Evolutionary conservation across 1,284 basidiomycete genomes (phyloP), one percentile per base, ranked within the genome.

Genomic region (Salmacisia buchloeana): DNA sequence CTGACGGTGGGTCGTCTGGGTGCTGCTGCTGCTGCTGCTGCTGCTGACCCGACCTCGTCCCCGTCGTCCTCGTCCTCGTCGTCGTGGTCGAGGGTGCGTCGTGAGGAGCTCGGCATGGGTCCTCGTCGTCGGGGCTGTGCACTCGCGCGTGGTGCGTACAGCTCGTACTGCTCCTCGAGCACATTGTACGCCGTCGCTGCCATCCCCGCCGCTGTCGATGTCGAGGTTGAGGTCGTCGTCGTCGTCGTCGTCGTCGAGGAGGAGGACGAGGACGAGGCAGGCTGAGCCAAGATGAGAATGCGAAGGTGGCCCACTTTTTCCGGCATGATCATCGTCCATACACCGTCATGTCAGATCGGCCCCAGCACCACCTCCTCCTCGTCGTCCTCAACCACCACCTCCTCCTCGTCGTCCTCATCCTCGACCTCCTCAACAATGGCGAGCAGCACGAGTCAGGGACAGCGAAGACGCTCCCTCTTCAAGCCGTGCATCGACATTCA

Each of bases 401-500:
- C n/a, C n/a, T n/a, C n/a, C n/a, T n/a, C n/a, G n/a, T n/a, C n/a
- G n/a, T n/a, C n/a, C n/a, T n/a, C n/a, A n/a, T n/a, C n/a, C n/a
- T n/a, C n/a, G n/a, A n/a, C n/a, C n/a, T n/a, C n/a, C n/a, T n/a
- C n/a, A n/a, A n/a, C n/a, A n/a, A n/a, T n/a, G n/a, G n/a, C n/a
- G n/a, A n/a, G n/a, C n/a, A n/a, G n/a, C n/a, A n/a, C n/a, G n/a
- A n/a, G n/a, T n/a, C n/a, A n/a, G n/a, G n/a, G n/a, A n/a, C 36
- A 46, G 12, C 54, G 54, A 6, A 29, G 62, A 18, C 41, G 58
- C 33, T 77, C 75, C 62, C 54, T 85, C 58, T 98, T 98, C 82
- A 85, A 89, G 62, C 96, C 96, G 12, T 99, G 96, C 81, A 97
- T 98, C 74, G 96, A 98, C 81, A 85, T 99, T 29, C 96, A 98